Evolutionary conservation across 1,284 basidiomycete genomes (phyloP), one percentile per base, ranked within the genome.

Genomic region (Tausonia pullulans): DNA sequence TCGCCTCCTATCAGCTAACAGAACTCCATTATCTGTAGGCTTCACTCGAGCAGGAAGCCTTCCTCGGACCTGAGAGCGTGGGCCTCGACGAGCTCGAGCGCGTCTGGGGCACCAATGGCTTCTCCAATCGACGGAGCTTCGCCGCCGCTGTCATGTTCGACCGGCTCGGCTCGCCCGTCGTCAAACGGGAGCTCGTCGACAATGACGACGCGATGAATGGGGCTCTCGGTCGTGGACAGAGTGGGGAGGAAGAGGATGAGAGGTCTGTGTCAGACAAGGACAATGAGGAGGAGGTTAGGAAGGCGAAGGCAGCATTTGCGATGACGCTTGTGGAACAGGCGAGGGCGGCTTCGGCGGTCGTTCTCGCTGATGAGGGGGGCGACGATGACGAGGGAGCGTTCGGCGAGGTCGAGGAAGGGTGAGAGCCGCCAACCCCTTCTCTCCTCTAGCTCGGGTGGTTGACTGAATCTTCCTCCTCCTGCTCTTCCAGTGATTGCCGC

Each of bases 61-160:
- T 65, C 27, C 46, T 65, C 14, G 64, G 64, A 10, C 64, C 64
- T 6, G 64, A 65, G 52, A 57, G 53, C 40, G 64, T 65, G 14
- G 60, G 60, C 2, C 44, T 65, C 41, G 64, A 61, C n/a, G 64
- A 65, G 60, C 55, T 65, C 44, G 64, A 65, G 64, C 48, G 64
- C 39, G 64, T 57, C 39, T 65, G 64, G 64, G 60, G 60, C 13
- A 55, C 39, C 43, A 55, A 50, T 3, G 52, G 61, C 46, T 27
- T 27, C 27, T 27, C 27, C 27, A 1, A 27, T 27, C 27, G 27
- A 27, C 27, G 27, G 27, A 27, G 27, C 27, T 27, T 27, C 27
- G 27, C 27, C 27, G 27, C 27, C 27, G 27, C 27, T 27, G 27
- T 27, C 27, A 27, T 27, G 27, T 27, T 27, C 27, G 27, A 27